Evolutionary conservation across 2,329 filamentous ascomycete genomes (phyloP).

Genomic region (Exophiala bonariae): DNA sequence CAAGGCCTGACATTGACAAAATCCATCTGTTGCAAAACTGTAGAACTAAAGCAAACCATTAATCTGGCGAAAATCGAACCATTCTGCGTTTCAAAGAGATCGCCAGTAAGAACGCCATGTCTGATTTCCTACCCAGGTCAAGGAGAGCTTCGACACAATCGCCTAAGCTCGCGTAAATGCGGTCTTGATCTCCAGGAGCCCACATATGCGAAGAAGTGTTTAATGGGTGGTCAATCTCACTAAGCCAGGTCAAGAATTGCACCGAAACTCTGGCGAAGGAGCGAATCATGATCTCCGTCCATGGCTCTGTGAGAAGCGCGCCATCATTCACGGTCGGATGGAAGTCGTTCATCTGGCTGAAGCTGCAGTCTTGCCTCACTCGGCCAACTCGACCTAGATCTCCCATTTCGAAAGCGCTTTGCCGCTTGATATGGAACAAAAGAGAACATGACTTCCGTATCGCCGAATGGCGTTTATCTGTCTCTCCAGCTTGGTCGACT

Average conservation of each 20-base stretch:
- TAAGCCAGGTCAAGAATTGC: slow-evolving; percentile 12
- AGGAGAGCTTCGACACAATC: slow-evolving; percentile 10
- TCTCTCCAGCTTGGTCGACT: slow-evolving; percentile 41
- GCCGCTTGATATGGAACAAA: slow-evolving; percentile 10
- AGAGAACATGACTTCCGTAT: slow-evolving; percentile 11
- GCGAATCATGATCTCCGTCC: slow-evolving; percentile 49
- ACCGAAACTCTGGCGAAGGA: slow-evolving; percentile 11
- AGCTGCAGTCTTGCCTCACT: slow-evolving; percentile 5
- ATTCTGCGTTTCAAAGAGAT: slow-evolving; percentile 11
- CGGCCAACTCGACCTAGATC: slow-evolving; percentile 10
- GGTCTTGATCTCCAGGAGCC: background rate
- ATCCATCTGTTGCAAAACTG: background rate
- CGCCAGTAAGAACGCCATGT: slow-evolving; percentile 12
- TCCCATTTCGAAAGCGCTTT: slow-evolving; percentile 11
- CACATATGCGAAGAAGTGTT: background rate
- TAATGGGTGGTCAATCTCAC: slow-evolving; percentile 2
- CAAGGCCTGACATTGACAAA: background rate
- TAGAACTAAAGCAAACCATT: background rate
- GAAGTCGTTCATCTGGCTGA: slow-evolving; percentile 37
- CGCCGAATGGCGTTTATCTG: slow-evolving; percentile 6
- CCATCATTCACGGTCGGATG: slow-evolving; percentile 55
- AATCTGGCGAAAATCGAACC: background rate
- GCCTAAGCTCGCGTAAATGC: slow-evolving; percentile 1
- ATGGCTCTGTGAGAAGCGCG: slow-evolving; percentile 60
- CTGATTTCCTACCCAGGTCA: slow-evolving; percentile 14